phyloP scores from a whole-genome alignment of 2,329 filamentous ascomycete species.

The Mollisia scopiformis region DNA sequence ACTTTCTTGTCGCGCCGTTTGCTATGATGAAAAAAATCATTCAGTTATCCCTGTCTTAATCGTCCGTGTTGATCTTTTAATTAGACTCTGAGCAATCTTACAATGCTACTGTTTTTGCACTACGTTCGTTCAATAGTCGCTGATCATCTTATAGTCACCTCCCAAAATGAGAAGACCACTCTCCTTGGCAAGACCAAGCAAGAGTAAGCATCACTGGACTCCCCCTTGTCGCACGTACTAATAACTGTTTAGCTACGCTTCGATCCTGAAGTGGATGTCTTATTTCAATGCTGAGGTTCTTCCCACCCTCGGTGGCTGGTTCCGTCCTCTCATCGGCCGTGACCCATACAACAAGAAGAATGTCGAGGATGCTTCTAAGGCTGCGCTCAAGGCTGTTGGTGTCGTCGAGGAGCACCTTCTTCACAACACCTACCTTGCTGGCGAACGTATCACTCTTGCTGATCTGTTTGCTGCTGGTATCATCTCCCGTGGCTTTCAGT shows the following conservation, averaged over 20 bases:
- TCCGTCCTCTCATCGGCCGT: conserved; percentile 80
- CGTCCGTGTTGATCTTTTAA: conserved; percentile 76
- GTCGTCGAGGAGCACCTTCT: conserved; percentile 86
- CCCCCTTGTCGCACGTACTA: conserved; percentile 9
- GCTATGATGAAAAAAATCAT: conserved; percentile 56
- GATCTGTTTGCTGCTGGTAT: conserved; percentile 85
- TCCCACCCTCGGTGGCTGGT: conserved; percentile 74
- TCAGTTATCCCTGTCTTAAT: conserved; percentile 99
- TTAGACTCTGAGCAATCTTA: conserved; percentile 75
- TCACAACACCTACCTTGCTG: conserved; percentile 94
- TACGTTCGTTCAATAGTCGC: conserved; percentile 9
- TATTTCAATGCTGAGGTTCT: conserved; percentile 92
- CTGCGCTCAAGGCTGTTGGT: conserved; percentile 66
- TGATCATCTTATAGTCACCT: conserved; percentile 71
- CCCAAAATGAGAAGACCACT: conserved; percentile 99
- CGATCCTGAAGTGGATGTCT: conserved; percentile 98
- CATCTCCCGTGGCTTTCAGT: conserved; percentile 86
- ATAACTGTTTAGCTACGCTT: conserved; percentile 69
- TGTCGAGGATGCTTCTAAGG: conserved; percentile 79
- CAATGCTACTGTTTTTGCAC: conserved; percentile 4
- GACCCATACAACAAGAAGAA: conserved; percentile 97
- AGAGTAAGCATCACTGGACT: conserved; percentile 60
- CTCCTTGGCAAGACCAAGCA: conserved; percentile 99
- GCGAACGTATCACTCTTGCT: conserved; percentile 95
- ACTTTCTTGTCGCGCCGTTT: conserved; percentile 15